Evolutionary conservation across 164 flowering plant species (phyloP), one percentile per base, ranked within the genome.

Genomic region (Annona squamosa): DNA sequence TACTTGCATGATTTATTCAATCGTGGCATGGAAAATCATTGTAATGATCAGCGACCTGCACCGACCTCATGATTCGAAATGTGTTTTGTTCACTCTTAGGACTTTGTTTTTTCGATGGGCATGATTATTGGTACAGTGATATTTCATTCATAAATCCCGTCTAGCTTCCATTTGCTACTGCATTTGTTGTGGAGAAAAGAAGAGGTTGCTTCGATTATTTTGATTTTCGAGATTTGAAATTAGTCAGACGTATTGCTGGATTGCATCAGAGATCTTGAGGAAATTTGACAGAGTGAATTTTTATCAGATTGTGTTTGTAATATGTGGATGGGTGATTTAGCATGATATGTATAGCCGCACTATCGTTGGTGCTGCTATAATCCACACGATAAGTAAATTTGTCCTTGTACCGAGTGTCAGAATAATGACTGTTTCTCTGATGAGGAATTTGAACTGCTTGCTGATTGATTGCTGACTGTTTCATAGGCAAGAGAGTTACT

Each of bases 401-500:
- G 59, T 52, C 59, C 13, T 52, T 16, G 9, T 52, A 16, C 13
- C 0, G 17, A 52, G 13, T 52, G 59, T 26, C 37, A 16, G 59
- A 16, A 52, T 52, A 9, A 5, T 16, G 3, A 9, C 59, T 6
- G 10, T 52, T 52, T 52, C 7, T 52, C 59, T 52, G 59, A 9
- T 52, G 59, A 52, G 59, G 59, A 52, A 52, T 26, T 26, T 26
- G 37, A 26, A 26, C 37, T 26, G 37, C 37, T 1, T 26, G 37
- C 37, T 52, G 59, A 52, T 12, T 52, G 59, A 10, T 9, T 52
- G 59, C 59, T 9, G 2, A 10, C 59, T 52, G 59, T 52, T 52
- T 5, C 59, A 52, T 52, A 91, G 97, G 85, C 98, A 94, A 84
- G 97, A 94, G 85, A 94, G 98, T 77, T 94, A 89, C 75, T 94